Conservation (phyloP, 805 yeast species). For the Hanseniaspora clermontiae region DNA sequence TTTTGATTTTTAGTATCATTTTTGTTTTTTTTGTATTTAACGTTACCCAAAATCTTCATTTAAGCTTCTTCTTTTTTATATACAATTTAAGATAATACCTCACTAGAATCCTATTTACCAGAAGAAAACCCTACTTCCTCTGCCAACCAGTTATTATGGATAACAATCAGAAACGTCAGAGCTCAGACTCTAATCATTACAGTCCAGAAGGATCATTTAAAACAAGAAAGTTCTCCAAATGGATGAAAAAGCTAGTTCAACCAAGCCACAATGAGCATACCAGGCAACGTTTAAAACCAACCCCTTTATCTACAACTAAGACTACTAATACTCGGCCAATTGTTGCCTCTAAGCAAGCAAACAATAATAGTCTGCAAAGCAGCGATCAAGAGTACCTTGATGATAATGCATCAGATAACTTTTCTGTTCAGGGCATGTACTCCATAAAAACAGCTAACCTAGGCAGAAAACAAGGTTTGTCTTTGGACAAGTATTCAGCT, state of each 20-base stretch:
- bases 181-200: not conserved
- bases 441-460: not conserved
- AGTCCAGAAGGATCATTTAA: not conserved
- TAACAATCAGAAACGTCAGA: not conserved
- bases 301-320: not conserved
- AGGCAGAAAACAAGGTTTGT: not conserved
- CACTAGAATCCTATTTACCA: no score
- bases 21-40: no score
- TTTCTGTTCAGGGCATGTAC: not conserved
- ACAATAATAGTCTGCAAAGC: not conserved
- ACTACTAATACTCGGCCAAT: not conserved
- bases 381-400: not conserved
- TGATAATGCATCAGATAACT: not conserved
- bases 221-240: not conserved
- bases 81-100: no score
- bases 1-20: no score
- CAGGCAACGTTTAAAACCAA: not conserved
- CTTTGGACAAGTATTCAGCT: no score
- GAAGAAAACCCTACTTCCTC: no score
- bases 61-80: no score
- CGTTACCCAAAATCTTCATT: no score
- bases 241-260: slow-evolving; percentile 3
- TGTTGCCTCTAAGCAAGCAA: not conserved
- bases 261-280: not conserved
- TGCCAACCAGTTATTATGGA: not conserved